phyloP scores from a whole-genome alignment of 345 rosid species.

The Populus davidiana region DNA sequence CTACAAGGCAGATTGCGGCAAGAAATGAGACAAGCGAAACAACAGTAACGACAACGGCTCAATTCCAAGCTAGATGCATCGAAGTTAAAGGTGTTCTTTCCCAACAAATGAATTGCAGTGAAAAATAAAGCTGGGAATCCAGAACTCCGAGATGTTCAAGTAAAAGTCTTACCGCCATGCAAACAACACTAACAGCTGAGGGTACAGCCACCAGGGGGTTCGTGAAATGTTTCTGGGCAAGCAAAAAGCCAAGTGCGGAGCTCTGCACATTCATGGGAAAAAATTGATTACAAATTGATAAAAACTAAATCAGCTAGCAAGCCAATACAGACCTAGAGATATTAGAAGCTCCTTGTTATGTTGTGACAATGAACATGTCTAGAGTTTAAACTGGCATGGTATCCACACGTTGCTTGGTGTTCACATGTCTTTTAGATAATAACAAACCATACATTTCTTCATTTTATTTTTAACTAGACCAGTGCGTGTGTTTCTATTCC shows the following conservation, averaged over 20 bases:
- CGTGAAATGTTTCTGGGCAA: constrained; percentile 89
- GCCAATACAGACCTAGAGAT: background rate
- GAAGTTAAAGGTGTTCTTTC: too few species aligned
- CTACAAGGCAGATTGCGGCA: constrained; percentile 31
- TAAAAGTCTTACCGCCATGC: constrained; percentile 75
- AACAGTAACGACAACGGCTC: too few species aligned
- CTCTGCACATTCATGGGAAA: constrained; percentile 47
- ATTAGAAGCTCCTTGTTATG: background rate
- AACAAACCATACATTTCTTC: too few species aligned
- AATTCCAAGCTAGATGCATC: too few species aligned
- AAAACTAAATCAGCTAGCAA: background rate
- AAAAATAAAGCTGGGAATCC: background rate
- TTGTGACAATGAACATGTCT: background rate
- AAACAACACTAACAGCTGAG: constrained; percentile 96
- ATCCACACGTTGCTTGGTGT: too few species aligned
- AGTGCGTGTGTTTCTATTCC: too few species aligned
- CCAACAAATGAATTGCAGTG: background rate
- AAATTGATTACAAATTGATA: background rate
- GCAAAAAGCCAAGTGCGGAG: constrained; percentile 94
- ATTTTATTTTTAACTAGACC: too few species aligned
- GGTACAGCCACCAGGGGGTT: constrained; percentile 95
- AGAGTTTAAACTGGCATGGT: too few species aligned
- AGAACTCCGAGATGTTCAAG: background rate
- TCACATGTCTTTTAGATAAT: too few species aligned
- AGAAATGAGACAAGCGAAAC: background rate